phyloP scores from a whole-genome alignment of 2,329 filamentous ascomycete species.

The Onygena corvina region DNA sequence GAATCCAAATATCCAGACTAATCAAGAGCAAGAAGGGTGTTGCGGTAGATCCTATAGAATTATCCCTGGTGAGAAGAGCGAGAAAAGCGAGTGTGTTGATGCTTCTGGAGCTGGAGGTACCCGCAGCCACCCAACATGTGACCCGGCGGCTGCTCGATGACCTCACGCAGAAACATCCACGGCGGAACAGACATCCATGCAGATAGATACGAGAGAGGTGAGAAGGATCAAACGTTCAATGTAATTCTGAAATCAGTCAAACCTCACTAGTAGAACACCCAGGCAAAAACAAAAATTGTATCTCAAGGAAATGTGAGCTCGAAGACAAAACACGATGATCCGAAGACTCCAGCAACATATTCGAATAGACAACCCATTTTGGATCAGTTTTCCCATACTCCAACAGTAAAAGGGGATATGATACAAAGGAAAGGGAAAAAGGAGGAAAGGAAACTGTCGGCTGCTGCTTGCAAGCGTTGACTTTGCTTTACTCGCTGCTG shows the following conservation, averaged over 20 bases:
- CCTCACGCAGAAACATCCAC: no score
- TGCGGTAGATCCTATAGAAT: no score
- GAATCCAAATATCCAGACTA: no score
- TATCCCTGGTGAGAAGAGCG: no score
- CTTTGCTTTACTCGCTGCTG: slow-evolving; percentile 32
- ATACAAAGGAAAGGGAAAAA: slow-evolving; percentile 27
- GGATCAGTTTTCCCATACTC: slow-evolving; percentile 7
- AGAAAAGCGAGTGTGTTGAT: no score
- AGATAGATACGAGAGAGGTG: no score
- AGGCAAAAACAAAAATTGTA: background rate
- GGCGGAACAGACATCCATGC: no score
- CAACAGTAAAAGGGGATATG: slow-evolving; percentile 23
- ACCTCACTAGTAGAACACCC: background rate
- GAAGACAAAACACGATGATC: background rate
- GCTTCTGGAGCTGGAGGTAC: no score
- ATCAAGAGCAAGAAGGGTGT: background rate
- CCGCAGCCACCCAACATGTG: no score
- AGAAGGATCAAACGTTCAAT: background rate
- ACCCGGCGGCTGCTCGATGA: no score
- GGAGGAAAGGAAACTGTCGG: slow-evolving; percentile 12
- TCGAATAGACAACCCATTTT: background rate
- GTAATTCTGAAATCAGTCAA: background rate
- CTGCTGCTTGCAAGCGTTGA: slow-evolving; percentile 9
- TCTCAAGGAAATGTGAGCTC: no score
- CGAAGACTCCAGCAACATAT: slow-evolving; percentile 3